phyloP scores from a whole-genome alignment of 2,329 filamentous ascomycete species.

The Grosmannia huntii region DNA sequence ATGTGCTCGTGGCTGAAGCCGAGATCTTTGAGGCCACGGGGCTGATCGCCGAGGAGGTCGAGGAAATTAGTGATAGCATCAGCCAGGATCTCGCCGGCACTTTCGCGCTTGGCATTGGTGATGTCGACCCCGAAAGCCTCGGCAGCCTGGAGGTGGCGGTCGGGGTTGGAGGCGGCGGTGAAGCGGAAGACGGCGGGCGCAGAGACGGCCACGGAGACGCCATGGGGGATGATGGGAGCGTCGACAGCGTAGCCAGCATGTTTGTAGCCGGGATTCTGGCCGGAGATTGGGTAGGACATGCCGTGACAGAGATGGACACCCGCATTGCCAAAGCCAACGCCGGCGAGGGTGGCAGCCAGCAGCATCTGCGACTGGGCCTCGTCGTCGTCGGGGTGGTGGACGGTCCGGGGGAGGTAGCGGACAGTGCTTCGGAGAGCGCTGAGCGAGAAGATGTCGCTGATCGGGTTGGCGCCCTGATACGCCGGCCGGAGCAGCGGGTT shows the following conservation, averaged over 20 bases:
- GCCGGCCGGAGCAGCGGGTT: constrained; percentile 88
- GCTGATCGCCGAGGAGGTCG: constrained; percentile 76
- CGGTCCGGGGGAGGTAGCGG: constrained; percentile 82
- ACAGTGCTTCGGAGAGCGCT: constrained; percentile 72
- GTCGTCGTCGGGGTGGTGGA: constrained; percentile 75
- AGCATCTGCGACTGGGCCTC: constrained; percentile 96
- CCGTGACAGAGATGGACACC: constrained; percentile 74
- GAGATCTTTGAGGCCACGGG: constrained; percentile 67
- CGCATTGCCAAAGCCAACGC: constrained; percentile 94
- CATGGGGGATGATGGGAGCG: constrained; percentile 79
- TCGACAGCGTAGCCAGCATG: constrained; percentile 76
- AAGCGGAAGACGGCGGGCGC: constrained; percentile 38
- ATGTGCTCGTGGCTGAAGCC: constrained; percentile 69
- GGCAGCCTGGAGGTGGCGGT: constrained; percentile 62
- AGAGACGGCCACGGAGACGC: constrained; percentile 61
- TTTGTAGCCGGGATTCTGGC: constrained; percentile 83
- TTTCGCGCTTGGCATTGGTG: constrained; percentile 74
- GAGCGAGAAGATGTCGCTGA: constrained; percentile 92
- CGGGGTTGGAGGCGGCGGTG: constrained; percentile 57
- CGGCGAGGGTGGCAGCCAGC: constrained; percentile 81
- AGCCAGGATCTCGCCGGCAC: constrained; percentile 74
- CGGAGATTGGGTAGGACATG: constrained; percentile 96
- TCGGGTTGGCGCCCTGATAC: constrained; percentile 95
- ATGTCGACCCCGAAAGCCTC: constrained; percentile 47
- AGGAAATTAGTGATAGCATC: constrained; percentile 78